Evolutionary conservation across 306 rosid genomes (phyloP), one percentile per base, ranked within the genome.

Genomic region (Vigna mungo): DNA sequence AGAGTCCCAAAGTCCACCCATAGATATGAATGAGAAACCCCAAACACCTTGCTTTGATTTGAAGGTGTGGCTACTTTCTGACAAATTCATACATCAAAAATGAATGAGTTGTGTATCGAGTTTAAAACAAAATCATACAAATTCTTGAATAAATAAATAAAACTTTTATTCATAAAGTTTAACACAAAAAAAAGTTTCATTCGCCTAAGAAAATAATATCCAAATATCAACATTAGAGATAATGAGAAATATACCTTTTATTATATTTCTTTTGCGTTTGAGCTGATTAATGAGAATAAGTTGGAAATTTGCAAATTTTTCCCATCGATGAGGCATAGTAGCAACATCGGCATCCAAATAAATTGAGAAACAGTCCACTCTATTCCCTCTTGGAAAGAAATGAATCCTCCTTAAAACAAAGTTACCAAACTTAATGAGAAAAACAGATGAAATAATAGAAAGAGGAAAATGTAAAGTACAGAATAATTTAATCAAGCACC

Each of bases 11-110:
- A 93, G 81, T 16, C 86, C 87, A 82, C 52, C 5, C 0, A 89
- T 85, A 76, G 81, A 82, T 82, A 90, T 87, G 76, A 90, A 89
- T 6, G 83, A 36, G 72, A 77, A 93, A 13, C 92, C 96, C 90
- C 91, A 90, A 59, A 66, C 68, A 76, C 25, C 82, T 27, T 83
- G 34, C 0, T 1, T 9, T 43, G 84, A 76, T 78, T 87, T 84
- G 80, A 90, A 92, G 4, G 49, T 69, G 68, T 88, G 89, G 1
- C 71, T 56, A 6, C 86, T 80, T 67, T 86, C 96, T 90, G 77
- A 49, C n/a, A 83, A 16, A 39, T 52, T 52, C 77, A 64, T 44
- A 4, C 2, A 14, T 13, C 10, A 34, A 34, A n/a, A n/a, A n/a
- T n/a, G 41, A 47, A 53, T 58, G 34, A 30, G 32, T 30, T 30